Evolutionary conservation across 2,329 filamentous ascomycete genomes (phyloP).

Genomic region (Penicillium sp.): DNA sequence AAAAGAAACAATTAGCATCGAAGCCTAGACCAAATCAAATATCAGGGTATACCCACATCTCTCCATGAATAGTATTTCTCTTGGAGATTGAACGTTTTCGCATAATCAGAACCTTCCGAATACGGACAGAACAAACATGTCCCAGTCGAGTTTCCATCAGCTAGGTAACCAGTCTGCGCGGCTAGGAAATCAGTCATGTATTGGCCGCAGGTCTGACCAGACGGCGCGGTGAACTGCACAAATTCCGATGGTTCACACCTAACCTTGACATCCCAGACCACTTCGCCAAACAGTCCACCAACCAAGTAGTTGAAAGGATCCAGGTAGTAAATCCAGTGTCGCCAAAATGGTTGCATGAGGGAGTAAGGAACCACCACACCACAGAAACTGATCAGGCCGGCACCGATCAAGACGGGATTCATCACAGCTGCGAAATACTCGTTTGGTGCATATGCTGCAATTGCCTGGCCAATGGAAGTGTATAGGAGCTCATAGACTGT

Average conservation of each 20-base stretch:
- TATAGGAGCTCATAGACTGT: conserved; percentile 45
- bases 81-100: conserved; percentile 33
- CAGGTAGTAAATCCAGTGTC: conserved; percentile 46
- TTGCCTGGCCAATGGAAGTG: conserved; percentile 44
- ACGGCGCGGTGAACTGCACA: conserved; percentile 27
- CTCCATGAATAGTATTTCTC: conserved; percentile 39
- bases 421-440: conserved; percentile 58
- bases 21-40: not conserved
- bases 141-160: conserved; percentile 27
- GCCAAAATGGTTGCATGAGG: conserved; percentile 42
- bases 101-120: conserved; percentile 33
- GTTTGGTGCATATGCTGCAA: conserved; percentile 63
- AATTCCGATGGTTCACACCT: conserved; percentile 35
- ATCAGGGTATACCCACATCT: conserved; percentile 30
- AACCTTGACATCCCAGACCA: conserved; percentile 42
- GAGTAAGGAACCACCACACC: conserved; percentile 41
- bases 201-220: conserved; percentile 33
- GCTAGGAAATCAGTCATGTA: conserved; percentile 36
- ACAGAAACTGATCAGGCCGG: conserved; percentile 41
- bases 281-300: conserved; percentile 37
- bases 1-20: not conserved
- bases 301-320: conserved; percentile 47
- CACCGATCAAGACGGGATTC: conserved; percentile 56
- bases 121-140: conserved; percentile 35
- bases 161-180: conserved; percentile 29